Conservation (phyloP, 352 stramenopile genomes). For the Chrysophaeum taylorii region DNA sequence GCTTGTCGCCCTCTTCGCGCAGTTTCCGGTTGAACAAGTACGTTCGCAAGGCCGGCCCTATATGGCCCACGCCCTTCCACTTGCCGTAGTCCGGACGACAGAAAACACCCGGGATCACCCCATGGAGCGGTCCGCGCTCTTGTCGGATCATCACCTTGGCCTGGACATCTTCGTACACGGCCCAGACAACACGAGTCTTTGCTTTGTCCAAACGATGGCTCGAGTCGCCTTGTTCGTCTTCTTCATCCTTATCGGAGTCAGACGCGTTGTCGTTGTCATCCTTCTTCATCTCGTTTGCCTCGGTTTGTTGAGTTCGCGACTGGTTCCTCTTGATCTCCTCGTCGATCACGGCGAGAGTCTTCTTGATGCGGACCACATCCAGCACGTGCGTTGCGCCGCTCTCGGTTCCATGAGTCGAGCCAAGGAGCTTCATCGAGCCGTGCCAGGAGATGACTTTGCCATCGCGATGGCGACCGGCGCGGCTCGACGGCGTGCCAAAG, state of each 20-base stretch:
- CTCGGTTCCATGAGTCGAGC: not conserved
- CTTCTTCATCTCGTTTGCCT: not conserved
- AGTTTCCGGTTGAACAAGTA: not conserved
- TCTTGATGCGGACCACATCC: not conserved
- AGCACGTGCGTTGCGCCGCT: not conserved
- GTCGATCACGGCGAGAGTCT: not conserved
- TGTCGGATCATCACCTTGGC: not conserved
- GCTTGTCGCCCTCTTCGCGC: not conserved
- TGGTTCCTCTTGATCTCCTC: not conserved
- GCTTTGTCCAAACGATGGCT: too few species aligned
- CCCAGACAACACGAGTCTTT: not conserved
- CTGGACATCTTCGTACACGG: not conserved
- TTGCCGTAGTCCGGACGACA: not conserved
- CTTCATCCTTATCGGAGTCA: not conserved
- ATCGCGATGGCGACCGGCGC: not conserved
- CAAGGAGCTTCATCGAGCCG: not conserved
- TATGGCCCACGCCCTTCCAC: not conserved
- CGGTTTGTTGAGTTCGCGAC: not conserved
- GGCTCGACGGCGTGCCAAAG: not conserved
- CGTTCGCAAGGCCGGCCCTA: not conserved
- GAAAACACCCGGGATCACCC: not conserved
- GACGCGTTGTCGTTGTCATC: not conserved
- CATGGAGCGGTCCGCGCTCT: not conserved
- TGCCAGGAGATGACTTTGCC: not conserved
- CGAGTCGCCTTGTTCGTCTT: not conserved